These are phyloP conservation scores for Colletotrichum euphorbiae DNA, from an alignment of 2,329 filamentous ascomycete genomes.

Conservation along the genomic window DNA sequence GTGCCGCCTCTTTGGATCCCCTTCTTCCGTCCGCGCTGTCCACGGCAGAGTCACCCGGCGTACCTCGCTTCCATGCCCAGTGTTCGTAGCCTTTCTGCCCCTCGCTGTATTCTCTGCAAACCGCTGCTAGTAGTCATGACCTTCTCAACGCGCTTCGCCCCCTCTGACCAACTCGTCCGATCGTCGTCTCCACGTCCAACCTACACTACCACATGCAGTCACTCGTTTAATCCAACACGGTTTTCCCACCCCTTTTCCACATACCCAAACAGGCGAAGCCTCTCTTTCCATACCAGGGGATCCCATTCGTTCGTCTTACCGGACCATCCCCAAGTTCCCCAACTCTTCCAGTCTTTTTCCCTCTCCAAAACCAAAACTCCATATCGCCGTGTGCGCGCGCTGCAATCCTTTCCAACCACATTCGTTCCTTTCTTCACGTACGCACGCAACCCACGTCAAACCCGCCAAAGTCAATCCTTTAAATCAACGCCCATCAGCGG, in stretches of 20 bases:
- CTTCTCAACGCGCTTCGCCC: slow-evolving; percentile 22
- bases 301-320: slow-evolving; percentile 33
- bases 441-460: slow-evolving; percentile 10
- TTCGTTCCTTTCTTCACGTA: slow-evolving; percentile 34
- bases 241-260: slow-evolving; percentile 33
- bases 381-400: slow-evolving; percentile 33
- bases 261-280: slow-evolving; percentile 4
- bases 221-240: slow-evolving; percentile 37
- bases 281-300: slow-evolving; percentile 19
- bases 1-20: slow-evolving; percentile 1
- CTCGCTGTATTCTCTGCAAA: neutral
- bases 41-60: slow-evolving; percentile 8
- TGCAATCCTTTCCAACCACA: slow-evolving; percentile 23
- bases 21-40: no score
- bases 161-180: slow-evolving; percentile 1
- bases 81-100: neutral
- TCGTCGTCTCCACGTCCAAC: slow-evolving; percentile 22
- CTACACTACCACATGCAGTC: neutral
- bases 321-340: slow-evolving; percentile 19
- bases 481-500: slow-evolving; percentile 21
- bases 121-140: neutral
- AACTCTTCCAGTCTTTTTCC: slow-evolving; percentile 15
- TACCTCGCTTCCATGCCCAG: no score
- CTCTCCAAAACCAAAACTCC: slow-evolving; percentile 28
- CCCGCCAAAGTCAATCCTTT: slow-evolving; percentile 25